A percentile compares a stretch with the other conserved stretches of the same genome.
Conservation (phyloP, 345 rosid species). For the Passiflora organensis region DNA sequence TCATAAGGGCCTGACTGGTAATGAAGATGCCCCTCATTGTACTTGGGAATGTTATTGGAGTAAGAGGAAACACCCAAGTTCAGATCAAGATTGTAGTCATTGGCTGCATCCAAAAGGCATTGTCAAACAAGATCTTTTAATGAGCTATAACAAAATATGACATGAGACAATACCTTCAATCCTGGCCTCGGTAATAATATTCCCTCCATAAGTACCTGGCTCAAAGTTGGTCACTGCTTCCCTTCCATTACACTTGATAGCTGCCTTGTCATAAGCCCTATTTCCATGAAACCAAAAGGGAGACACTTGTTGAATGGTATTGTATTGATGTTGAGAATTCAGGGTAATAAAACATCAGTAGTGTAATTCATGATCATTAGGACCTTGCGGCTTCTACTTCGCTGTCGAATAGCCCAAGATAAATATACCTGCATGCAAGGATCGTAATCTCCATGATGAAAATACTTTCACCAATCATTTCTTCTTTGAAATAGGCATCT, state of each 20-base stretch:
- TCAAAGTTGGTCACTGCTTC: conserved; percentile 35
- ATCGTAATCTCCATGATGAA: conserved; percentile 65
- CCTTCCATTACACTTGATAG: conserved; percentile 44
- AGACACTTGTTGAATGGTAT: conserved; percentile 44
- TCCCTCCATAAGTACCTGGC: conserved; percentile 62
- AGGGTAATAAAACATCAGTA: conserved; percentile 47
- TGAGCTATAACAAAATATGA: conserved; percentile 2
- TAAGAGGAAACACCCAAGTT: conserved; percentile 76
- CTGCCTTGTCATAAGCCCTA: conserved; percentile 99
- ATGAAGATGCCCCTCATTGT: conserved; percentile 34
- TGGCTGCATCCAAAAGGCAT: conserved; percentile 26
- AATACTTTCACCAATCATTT: conserved; percentile 43
- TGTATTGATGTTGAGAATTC: conserved; percentile 40
- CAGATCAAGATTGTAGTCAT: conserved; percentile 55
- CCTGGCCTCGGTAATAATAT: conserved; percentile 38
- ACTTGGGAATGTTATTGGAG: conserved; percentile 37
- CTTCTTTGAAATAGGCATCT: conserved; percentile 37
- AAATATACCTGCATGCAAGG: conserved; percentile 96
- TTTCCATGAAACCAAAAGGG: conserved; percentile 56
- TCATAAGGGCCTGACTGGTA: conserved; percentile 35
- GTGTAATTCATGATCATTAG: conserved; percentile 57
- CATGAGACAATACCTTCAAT: conserved; percentile 42
- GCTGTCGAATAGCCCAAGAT: conserved; percentile 97
- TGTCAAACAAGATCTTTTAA: not conserved
- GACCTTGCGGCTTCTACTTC: conserved; percentile 99